Conservation (phyloP, 805 yeast genomes). For the Lachancea quebecensis region DNA sequence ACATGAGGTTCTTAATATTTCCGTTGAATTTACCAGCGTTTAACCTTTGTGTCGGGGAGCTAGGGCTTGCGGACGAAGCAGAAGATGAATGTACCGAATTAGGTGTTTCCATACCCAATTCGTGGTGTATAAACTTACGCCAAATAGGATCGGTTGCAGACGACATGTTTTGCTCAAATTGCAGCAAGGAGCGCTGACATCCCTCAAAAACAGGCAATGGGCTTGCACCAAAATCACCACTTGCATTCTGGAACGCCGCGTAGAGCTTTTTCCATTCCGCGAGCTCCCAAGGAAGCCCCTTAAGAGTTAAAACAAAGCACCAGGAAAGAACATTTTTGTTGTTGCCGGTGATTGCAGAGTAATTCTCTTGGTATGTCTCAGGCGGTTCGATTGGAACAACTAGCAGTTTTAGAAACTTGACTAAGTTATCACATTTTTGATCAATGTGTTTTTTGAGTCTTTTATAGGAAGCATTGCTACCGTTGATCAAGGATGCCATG, state of each 20-base stretch:
- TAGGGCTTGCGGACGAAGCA: conserved; percentile 1
- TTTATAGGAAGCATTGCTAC: conserved; percentile 18
- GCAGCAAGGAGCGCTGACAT: conserved; percentile 3
- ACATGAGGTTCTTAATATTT: conserved; percentile 17
- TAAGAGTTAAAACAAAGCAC: conserved; percentile 26
- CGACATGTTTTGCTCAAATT: conserved; percentile 19
- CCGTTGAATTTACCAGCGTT: conserved; percentile 14
- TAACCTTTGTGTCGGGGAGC: conserved; percentile 8
- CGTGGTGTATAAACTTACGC: conserved; percentile 23
- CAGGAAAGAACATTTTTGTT: conserved; percentile 25
- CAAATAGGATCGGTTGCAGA: conserved; percentile 26
- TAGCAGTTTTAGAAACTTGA: conserved; percentile 21
- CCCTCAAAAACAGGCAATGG: conserved; percentile 2
- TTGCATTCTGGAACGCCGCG: conserved; percentile 15
- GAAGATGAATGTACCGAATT: conserved; percentile 3
- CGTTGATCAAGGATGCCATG: conserved; percentile 11
- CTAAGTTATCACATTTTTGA: conserved; percentile 15
- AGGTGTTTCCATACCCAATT: conserved; percentile 16
- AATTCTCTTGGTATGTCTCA: conserved; percentile 36
- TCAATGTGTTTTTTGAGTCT: conserved; percentile 26
- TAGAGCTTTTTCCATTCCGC: conserved; percentile 26
- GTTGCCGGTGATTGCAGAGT: conserved; percentile 24
- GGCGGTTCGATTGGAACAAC: conserved; percentile 37
- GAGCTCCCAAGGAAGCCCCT: conserved; percentile 29
- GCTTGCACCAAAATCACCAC: not conserved